Percentiles rank a stretch among this genome's conserved stretches.
Conservation (phyloP, 306 rosid genomes). For the Prunus mongolica region DNA sequence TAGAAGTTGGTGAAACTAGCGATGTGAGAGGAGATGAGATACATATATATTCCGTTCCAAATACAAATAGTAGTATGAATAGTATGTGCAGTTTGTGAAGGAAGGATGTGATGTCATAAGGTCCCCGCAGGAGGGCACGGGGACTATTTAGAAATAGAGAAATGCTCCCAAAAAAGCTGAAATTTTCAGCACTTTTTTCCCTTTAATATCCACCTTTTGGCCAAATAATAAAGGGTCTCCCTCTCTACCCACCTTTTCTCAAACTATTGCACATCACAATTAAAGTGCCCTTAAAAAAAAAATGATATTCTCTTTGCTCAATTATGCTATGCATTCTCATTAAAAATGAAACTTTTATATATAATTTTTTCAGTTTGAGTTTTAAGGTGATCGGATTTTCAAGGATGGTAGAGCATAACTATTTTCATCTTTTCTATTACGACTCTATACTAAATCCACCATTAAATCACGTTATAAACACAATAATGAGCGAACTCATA, state of each 20-base stretch:
- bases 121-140: constrained; percentile 17
- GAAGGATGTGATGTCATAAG: constrained; percentile 15
- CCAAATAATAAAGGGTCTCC: neutral
- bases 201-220: constrained; percentile 21
- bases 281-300: neutral
- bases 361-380: neutral
- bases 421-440: no score
- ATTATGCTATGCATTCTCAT: neutral
- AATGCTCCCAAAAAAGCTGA: constrained; percentile 17
- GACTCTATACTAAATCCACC: no score
- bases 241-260: neutral
- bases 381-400: neutral
- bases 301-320: constrained; percentile 2
- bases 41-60: neutral
- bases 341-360: neutral
- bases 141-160: neutral
- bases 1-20: no score
- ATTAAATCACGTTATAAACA: no score
- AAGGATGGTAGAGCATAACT: neutral
- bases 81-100: neutral
- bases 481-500: fast-evolving
- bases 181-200: neutral
- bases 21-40: no score
- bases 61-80: no score
- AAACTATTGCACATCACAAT: neutral